Conservation (phyloP, 768 basidiomycete genomes). For the Auricularia cornea region DNA sequence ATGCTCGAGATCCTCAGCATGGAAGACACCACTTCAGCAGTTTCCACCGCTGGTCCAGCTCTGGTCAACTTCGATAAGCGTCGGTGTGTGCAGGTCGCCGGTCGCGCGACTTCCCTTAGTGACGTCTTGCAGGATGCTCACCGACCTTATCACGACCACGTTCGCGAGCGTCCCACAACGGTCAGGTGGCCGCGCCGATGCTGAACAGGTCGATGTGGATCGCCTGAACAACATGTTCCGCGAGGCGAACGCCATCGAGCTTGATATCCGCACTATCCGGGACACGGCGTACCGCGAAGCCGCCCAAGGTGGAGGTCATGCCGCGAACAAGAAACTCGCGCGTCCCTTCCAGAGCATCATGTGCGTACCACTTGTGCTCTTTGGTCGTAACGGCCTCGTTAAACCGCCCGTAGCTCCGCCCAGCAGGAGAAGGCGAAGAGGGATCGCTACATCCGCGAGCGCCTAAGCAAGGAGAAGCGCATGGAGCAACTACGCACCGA, state of each 20-base stretch:
- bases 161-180: slow-evolving; percentile 36
- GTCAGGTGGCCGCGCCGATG: slow-evolving; percentile 43
- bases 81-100: slow-evolving; percentile 39
- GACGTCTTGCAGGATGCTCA: slow-evolving; percentile 46
- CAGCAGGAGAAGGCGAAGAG: slow-evolving; percentile 81
- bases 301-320: slow-evolving; percentile 34
- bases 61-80: slow-evolving; percentile 80
- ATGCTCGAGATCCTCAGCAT: slow-evolving; percentile 71
- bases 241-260: slow-evolving; percentile 50
- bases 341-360: slow-evolving; percentile 64
- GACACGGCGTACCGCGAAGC: slow-evolving; percentile 68
- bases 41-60: slow-evolving; percentile 42
- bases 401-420: slow-evolving; percentile 14
- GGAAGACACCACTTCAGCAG: slow-evolving; percentile 57
- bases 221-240: slow-evolving; percentile 69
- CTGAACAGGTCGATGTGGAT: slow-evolving; percentile 61
- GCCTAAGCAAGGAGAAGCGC: slow-evolving; percentile 66
- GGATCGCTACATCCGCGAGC: slow-evolving; percentile 59
- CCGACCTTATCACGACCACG: slow-evolving; percentile 51
- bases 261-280: slow-evolving; percentile 64
- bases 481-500: slow-evolving; percentile 67
- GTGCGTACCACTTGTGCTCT: background rate
- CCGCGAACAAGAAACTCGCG: slow-evolving; percentile 36
- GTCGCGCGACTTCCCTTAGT: slow-evolving; percentile 3
- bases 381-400: background rate